A percentile compares a stretch with the other conserved stretches of the same genome.
Evolutionary conservation across 2,329 filamentous ascomycete species (phyloP).

Genomic region (Diaporthe caulivora): DNA sequence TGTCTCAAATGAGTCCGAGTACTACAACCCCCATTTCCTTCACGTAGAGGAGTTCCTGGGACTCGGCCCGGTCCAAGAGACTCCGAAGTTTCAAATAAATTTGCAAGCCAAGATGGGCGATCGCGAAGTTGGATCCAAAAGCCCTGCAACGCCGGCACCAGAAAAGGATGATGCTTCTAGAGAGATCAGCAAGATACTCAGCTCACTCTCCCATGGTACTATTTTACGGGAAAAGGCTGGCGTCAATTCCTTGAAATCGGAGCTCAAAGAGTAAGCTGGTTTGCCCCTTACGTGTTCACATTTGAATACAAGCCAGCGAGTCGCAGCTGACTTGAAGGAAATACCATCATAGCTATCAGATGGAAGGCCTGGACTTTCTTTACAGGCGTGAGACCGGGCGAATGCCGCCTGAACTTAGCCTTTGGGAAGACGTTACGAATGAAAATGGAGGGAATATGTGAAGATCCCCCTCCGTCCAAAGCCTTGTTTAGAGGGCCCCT

Average conservation of each 20-base stretch:
- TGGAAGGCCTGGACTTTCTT: not conserved
- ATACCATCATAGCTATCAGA: not conserved
- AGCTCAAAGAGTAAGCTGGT: not conserved
- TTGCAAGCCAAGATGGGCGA: too few species aligned
- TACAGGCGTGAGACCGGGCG: not conserved
- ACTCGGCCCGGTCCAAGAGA: not conserved
- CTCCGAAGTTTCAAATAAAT: not conserved
- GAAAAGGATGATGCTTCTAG: not conserved
- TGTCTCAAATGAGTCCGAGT: not conserved
- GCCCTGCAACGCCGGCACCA: not conserved
- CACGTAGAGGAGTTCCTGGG: not conserved
- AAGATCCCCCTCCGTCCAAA: not conserved
- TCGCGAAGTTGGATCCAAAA: not conserved
- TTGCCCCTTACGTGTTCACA: not conserved
- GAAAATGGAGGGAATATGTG: not conserved
- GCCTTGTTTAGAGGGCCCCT: not conserved
- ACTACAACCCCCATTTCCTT: not conserved
- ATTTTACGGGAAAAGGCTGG: not conserved
- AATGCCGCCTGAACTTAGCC: not conserved
- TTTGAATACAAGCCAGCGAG: too few species aligned
- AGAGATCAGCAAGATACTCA: not conserved
- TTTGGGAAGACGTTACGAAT: not conserved
- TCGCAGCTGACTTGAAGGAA: not conserved
- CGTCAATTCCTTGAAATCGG: not conserved
- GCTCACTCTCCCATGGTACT: not conserved